Conservation (phyloP, 176 grass and related monocot species). For the Oryza glaberrima region DNA sequence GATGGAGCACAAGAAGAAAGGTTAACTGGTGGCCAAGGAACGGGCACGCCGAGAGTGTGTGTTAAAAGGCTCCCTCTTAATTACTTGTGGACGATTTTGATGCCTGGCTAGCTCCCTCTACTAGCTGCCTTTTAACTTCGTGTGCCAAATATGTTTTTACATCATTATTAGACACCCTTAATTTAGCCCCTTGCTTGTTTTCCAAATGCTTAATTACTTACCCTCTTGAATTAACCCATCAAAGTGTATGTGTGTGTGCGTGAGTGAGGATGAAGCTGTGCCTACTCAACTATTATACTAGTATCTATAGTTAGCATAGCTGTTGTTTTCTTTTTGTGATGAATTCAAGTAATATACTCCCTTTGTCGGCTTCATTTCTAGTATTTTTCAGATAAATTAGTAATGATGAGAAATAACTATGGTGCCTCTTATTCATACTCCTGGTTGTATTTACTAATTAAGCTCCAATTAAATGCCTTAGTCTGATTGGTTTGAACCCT, state of each 20-base stretch:
- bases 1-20: conserved; percentile 12
- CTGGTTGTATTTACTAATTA: too few relatives aligned
- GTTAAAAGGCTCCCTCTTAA: conserved; percentile 36
- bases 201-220: conserved; percentile 9
- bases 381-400: too few relatives aligned
- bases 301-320: too few relatives aligned
- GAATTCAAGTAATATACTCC: background rate
- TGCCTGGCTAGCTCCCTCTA: background rate
- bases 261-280: background rate
- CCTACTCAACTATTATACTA: background rate
- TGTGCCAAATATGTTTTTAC: conserved; percentile 49
- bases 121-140: background rate
- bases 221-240: background rate
- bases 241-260: background rate
- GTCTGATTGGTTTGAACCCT: too few relatives aligned
- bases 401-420: too few relatives aligned
- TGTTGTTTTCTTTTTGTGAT: background rate
- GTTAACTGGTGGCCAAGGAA: conserved; percentile 47
- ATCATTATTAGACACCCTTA: conserved; percentile 36
- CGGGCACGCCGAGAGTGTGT: conserved; percentile 39
- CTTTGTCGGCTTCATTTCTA: too few relatives aligned
- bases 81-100: conserved; percentile 37
- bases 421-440: too few relatives aligned
- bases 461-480: too few relatives aligned
- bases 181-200: conserved; percentile 17